Conservation (phyloP, 106 monocot species). For the Acorus gramineus region DNA sequence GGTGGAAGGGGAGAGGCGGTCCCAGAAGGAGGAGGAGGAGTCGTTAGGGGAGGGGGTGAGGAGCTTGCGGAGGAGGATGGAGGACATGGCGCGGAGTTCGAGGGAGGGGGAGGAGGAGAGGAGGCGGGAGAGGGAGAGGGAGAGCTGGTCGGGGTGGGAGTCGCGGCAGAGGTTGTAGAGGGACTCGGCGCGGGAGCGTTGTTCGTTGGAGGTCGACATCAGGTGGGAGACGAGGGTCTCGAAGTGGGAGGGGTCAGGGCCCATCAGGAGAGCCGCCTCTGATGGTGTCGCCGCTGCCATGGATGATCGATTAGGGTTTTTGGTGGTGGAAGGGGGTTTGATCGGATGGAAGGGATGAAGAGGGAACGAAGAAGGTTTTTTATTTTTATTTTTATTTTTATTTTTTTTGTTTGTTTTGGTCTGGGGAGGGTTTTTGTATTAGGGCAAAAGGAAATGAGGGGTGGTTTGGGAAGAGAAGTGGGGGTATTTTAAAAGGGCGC, state of each 20-base stretch:
- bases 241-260: constrained; percentile 48
- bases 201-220: constrained; percentile 74
- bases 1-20: constrained; percentile 39
- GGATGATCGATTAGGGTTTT: neutral
- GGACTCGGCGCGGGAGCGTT: constrained; percentile 70
- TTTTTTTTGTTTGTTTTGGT: too few species aligned
- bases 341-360: too few species aligned
- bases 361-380: too few species aligned
- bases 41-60: neutral
- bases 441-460: too few species aligned
- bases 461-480: too few species aligned
- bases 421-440: too few species aligned
- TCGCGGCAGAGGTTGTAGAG: constrained; percentile 69
- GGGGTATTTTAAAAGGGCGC: too few species aligned
- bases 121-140: constrained; percentile 48
- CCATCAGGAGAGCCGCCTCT: constrained; percentile 30
- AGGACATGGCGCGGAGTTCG: constrained; percentile 81
- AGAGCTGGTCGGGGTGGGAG: constrained; percentile 62
- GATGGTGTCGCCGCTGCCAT: constrained; percentile 40
- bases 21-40: constrained; percentile 31
- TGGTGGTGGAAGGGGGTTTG: too few species aligned
- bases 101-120: constrained; percentile 46
- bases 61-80: constrained; percentile 60
- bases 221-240: constrained; percentile 61
- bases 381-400: too few species aligned